Percentiles rank a stretch among this genome's conserved stretches.
These are phyloP conservation scores for Arthrinium phaeospermum DNA, from an alignment of 2,329 filamentous ascomycete genomes.

Conservation along the genomic window DNA sequence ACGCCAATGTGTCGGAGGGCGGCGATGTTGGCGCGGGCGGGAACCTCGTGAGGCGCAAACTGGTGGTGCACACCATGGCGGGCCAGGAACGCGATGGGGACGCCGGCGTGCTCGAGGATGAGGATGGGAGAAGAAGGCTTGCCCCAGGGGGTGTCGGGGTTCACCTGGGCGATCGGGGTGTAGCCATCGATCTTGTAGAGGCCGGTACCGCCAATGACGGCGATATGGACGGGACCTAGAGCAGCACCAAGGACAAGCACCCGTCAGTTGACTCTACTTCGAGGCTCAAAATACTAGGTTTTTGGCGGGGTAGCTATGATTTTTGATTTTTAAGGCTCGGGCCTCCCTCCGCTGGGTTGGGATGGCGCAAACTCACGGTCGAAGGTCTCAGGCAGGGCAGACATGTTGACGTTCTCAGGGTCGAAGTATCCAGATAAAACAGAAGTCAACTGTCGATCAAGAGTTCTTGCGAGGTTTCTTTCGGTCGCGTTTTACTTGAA, in stretches of 20 bases:
- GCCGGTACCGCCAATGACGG: constrained; percentile 91
- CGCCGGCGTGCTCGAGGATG: constrained; percentile 85
- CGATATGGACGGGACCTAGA: constrained; percentile 76
- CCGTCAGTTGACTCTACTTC: constrained; percentile 23
- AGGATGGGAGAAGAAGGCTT: constrained; percentile 75
- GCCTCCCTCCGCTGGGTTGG: neutral
- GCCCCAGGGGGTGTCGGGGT: constrained; percentile 87
- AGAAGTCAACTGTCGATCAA: neutral
- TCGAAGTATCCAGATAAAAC: neutral
- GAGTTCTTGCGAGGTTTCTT: neutral
- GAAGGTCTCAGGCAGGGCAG: constrained; percentile 63
- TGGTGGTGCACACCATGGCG: constrained; percentile 91
- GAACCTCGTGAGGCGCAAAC: constrained; percentile 92
- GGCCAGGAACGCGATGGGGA: constrained; percentile 88
- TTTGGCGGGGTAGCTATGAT: constrained; percentile 19
- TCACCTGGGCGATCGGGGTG: constrained; percentile 79
- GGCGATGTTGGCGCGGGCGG: constrained; percentile 94
- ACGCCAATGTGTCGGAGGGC: constrained; percentile 91
- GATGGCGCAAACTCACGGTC: constrained; percentile 52
- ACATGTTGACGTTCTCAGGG: constrained; percentile 45
- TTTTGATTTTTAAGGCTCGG: constrained; percentile 22
- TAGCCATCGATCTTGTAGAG: constrained; percentile 87
- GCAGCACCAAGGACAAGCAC: neutral
- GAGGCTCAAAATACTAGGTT: constrained; percentile 19
- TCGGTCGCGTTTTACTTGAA: neutral